Conservation (phyloP, 805 yeast genomes). For the Kuraishia piskuri region DNA sequence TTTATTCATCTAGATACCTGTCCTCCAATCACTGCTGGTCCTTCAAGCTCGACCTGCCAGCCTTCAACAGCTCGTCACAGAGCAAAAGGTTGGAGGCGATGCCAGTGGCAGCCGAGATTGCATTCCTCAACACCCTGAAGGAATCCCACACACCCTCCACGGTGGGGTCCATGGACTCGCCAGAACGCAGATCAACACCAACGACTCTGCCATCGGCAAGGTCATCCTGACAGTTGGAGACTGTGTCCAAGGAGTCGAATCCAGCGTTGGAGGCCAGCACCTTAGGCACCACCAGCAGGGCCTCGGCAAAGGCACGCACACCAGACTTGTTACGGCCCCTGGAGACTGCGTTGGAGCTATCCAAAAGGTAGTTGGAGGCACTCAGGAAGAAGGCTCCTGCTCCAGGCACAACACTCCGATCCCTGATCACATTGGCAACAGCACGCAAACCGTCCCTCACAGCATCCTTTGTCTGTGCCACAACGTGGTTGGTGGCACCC, state of each 20-base stretch:
- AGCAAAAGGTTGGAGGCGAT: constrained; percentile 86
- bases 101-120: constrained; percentile 85
- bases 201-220: constrained; percentile 72
- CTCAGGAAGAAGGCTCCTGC: constrained; percentile 94
- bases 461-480: constrained; percentile 93
- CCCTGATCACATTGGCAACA: constrained; percentile 84
- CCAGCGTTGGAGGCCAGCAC: constrained; percentile 91
- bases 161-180: constrained; percentile 93
- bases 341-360: constrained; percentile 42
- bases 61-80: constrained; percentile 94
- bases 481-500: constrained; percentile 85
- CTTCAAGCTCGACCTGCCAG: constrained; percentile 90
- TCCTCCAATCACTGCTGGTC: not conserved
- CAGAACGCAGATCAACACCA: constrained; percentile 84
- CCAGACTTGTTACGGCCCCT: constrained; percentile 90
- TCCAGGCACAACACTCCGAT: constrained; percentile 84
- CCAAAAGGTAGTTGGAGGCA: constrained; percentile 58
- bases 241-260: constrained; percentile 82
- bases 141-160: constrained; percentile 97
- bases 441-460: constrained; percentile 95
- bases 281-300: constrained; percentile 85
- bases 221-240: constrained; percentile 86
- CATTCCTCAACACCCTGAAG: constrained; percentile 88
- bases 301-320: constrained; percentile 88
- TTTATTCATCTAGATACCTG: not conserved